Percentiles rank a stretch among this genome's conserved stretches.
phyloP scores from a whole-genome alignment of 2,329 filamentous ascomycete genomes.

The Torrubiella hemipterigena region DNA sequence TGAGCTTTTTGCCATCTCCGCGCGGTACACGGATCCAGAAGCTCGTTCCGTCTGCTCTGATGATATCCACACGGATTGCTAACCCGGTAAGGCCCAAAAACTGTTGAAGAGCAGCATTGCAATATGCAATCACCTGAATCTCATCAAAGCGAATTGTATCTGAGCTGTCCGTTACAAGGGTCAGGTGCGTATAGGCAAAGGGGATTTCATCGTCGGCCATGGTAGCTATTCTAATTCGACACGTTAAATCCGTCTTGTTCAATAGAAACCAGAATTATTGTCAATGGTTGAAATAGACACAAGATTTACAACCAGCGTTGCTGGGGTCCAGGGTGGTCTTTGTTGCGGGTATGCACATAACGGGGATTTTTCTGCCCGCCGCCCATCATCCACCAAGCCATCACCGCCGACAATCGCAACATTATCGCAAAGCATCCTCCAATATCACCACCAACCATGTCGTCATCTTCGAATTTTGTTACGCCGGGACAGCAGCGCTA shows the following conservation, averaged over 20 bases:
- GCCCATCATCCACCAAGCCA: not conserved
- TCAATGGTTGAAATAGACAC: too few relatives aligned
- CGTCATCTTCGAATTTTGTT: slow-evolving; percentile 47
- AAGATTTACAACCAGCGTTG: too few relatives aligned
- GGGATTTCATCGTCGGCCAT: slow-evolving; percentile 35
- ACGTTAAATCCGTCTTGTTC: too few relatives aligned
- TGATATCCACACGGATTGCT: slow-evolving; percentile 57
- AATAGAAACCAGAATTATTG: too few relatives aligned
- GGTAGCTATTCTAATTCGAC: not conserved
- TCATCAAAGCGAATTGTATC: slow-evolving; percentile 35
- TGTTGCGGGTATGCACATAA: not conserved
- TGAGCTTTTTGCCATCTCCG: slow-evolving; percentile 46
- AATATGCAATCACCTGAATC: slow-evolving; percentile 50
- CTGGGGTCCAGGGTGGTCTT: not conserved
- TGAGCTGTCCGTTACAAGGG: slow-evolving; percentile 15
- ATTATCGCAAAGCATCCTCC: not conserved
- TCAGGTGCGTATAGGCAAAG: slow-evolving; percentile 46
- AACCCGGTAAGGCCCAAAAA: slow-evolving; percentile 60
- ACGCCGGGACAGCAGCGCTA: slow-evolving; percentile 67
- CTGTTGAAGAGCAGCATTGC: slow-evolving; percentile 49
- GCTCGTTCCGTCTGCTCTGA: slow-evolving; percentile 43
- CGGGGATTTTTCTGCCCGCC: not conserved
- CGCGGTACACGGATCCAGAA: slow-evolving; percentile 55
- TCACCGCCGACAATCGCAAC: not conserved
- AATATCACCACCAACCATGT: slow-evolving; percentile 18